phyloP scores from a whole-genome alignment of 2,329 filamentous ascomycete species.

The Cercospora sp. region DNA sequence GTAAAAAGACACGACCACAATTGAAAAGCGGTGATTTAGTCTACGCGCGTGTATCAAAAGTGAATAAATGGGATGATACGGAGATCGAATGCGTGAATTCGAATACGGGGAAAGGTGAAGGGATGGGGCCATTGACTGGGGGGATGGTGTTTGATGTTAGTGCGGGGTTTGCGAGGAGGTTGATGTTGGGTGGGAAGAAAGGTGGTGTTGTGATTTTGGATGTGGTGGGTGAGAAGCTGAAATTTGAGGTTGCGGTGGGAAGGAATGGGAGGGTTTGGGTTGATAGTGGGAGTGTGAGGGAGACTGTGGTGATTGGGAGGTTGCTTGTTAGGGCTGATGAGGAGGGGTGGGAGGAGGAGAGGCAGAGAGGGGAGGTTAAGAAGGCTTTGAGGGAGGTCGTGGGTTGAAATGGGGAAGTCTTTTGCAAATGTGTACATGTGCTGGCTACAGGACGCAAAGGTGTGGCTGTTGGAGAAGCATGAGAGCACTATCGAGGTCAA shows the following conservation, averaged over 20 bases:
- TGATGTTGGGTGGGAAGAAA: slow-evolving; percentile 62
- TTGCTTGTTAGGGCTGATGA: slow-evolving; percentile 78
- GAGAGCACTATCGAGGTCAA: background rate
- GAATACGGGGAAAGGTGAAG: slow-evolving; percentile 83
- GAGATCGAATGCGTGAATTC: slow-evolving; percentile 89
- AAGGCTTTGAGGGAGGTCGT: slow-evolving; percentile 61
- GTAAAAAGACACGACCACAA: slow-evolving; percentile 85
- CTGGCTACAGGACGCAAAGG: background rate
- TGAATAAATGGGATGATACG: slow-evolving; percentile 79
- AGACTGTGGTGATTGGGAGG: slow-evolving; percentile 74
- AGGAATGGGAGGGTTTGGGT: slow-evolving; percentile 94
- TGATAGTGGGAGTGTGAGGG: slow-evolving; percentile 71
- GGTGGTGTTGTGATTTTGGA: slow-evolving; percentile 74
- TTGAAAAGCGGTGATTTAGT: slow-evolving; percentile 74
- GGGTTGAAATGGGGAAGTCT: slow-evolving; percentile 16
- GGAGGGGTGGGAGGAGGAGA: slow-evolving; percentile 60
- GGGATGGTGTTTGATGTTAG: slow-evolving; percentile 87
- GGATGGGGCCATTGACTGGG: slow-evolving; percentile 76
- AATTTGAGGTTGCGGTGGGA: slow-evolving; percentile 91
- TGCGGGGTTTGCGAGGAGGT: slow-evolving; percentile 74
- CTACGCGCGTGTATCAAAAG: slow-evolving; percentile 79
- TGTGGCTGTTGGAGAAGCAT: background rate
- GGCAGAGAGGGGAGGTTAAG: slow-evolving; percentile 69
- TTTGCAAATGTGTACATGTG: background rate
- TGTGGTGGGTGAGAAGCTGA: slow-evolving; percentile 75